A percentile compares a stretch with the other conserved stretches of the same genome.
phyloP scores from a whole-genome alignment of 306 rosid species.

The Arachis hypogaea region DNA sequence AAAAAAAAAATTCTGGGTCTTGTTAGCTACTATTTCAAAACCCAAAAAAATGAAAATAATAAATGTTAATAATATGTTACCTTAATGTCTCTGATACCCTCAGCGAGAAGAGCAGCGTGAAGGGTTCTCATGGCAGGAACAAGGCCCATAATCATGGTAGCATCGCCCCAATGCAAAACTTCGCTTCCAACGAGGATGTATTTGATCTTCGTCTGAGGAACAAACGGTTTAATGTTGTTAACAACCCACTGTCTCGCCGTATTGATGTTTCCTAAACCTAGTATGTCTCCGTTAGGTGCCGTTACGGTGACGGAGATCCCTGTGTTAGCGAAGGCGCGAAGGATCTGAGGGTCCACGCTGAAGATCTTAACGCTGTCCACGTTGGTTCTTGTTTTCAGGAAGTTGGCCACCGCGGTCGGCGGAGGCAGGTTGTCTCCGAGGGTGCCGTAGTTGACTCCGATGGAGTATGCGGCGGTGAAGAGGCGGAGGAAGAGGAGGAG shows the following conservation, averaged over 20 bases:
- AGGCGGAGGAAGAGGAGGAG: conserved; percentile 49
- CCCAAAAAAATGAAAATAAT: too few relatives aligned
- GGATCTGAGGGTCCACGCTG: conserved; percentile 75
- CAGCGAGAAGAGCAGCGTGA: conserved; percentile 59
- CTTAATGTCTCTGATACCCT: conserved; percentile 72
- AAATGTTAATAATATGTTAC: conserved; percentile 25
- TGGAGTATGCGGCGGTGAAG: conserved; percentile 46
- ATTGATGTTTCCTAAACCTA: conserved; percentile 16
- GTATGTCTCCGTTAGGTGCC: conserved; percentile 74
- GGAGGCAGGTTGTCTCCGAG: conserved; percentile 76
- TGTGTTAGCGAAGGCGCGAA: conserved; percentile 71
- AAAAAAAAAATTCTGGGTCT: neutral
- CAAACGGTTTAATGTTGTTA: conserved; percentile 54
- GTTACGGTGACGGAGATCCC: conserved; percentile 78
- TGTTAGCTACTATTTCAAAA: neutral
- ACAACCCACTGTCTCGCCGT: conserved; percentile 67
- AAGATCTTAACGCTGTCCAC: conserved; percentile 80
- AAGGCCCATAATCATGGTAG: conserved; percentile 45
- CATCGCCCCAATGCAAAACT: conserved; percentile 71
- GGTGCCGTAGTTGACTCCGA: conserved; percentile 93
- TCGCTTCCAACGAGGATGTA: conserved; percentile 84
- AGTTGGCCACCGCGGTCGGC: conserved; percentile 63
- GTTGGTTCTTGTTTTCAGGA: conserved; percentile 59
- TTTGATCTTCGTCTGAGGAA: conserved; percentile 60
- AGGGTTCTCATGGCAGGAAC: conserved; percentile 80